These are phyloP conservation scores for Tylopilus sp. DNA, from an alignment of 768 basidiomycete species.

Conservation along the genomic window DNA sequence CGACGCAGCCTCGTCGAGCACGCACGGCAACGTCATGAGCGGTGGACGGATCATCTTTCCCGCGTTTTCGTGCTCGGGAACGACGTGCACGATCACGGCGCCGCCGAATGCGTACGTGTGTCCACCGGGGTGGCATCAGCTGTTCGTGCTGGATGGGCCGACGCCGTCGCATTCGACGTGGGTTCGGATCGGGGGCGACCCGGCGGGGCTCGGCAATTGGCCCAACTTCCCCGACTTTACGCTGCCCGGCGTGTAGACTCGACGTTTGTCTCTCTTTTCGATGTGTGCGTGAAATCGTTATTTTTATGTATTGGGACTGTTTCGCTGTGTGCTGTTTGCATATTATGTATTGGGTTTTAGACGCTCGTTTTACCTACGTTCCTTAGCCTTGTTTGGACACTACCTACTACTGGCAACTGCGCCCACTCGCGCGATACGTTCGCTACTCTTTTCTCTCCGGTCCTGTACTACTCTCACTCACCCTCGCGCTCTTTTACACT, in stretches of 20 bases:
- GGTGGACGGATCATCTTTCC: conserved; percentile 72
- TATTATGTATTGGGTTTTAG: no score
- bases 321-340: no score
- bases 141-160: conserved; percentile 75
- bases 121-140: conserved; percentile 75
- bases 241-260: conserved; percentile 55
- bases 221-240: conserved; percentile 67
- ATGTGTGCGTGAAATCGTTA: no score
- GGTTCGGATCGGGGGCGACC: conserved; percentile 81
- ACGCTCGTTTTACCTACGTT: no score
- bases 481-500: no score
- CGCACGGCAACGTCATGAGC: conserved; percentile 72
- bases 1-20: conserved; percentile 60
- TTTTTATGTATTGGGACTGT: no score
- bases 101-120: conserved; percentile 67
- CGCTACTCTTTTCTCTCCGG: no score
- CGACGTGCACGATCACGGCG: conserved; percentile 71
- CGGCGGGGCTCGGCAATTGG: conserved; percentile 68
- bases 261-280: no score
- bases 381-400: no score
- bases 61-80: conserved; percentile 62
- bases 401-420: no score
- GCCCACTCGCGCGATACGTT: no score
- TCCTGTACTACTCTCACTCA: no score
- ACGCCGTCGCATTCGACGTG: conserved; percentile 73